Evolutionary conservation across 129 eudicot genomes (phyloP).

Genomic region (Tagetes patula): DNA sequence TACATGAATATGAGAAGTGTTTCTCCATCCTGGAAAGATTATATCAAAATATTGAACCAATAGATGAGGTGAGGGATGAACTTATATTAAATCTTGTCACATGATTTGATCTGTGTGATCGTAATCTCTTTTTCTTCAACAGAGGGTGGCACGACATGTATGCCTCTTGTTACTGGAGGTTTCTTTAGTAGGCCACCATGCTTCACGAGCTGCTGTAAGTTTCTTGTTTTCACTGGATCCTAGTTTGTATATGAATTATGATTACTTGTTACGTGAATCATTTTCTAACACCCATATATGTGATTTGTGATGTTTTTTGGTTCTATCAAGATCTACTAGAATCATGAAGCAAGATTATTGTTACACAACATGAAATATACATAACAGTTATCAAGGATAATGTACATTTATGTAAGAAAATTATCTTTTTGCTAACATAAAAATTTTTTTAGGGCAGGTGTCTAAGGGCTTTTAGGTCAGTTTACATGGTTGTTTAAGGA

Average conservation of each 20-base stretch:
- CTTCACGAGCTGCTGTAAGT: constrained; percentile 77
- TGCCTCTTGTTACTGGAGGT: constrained; percentile 88
- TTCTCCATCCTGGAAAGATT: constrained; percentile 65
- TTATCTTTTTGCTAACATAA: not conserved
- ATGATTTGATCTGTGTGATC: constrained; percentile 2
- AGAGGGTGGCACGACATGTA: constrained; percentile 80
- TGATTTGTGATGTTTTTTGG: not conserved
- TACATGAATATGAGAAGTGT: constrained; percentile 70
- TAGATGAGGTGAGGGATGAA: constrained; percentile 62
- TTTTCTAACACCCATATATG: not conserved
- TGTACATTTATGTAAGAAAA: not conserved
- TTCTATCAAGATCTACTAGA: constrained; percentile 17
- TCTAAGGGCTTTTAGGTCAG: not conserved
- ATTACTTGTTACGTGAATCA: constrained; percentile 11
- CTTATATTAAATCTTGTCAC: not conserved
- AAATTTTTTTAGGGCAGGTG: not conserved
- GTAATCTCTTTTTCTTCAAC: constrained; percentile 23
- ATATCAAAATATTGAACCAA: constrained; percentile 82
- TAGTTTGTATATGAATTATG: not conserved
- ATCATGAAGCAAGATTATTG: not conserved
- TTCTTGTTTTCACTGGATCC: constrained; percentile 31
- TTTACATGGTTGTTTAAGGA: constrained; percentile 2
- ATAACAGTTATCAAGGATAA: not conserved
- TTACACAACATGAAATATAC: not conserved
- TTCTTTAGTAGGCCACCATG: constrained; percentile 62